Base-by-base conservation (phyloP, 768 basidiomycete species). In the Sporobolomyces pararoseus region DNA sequence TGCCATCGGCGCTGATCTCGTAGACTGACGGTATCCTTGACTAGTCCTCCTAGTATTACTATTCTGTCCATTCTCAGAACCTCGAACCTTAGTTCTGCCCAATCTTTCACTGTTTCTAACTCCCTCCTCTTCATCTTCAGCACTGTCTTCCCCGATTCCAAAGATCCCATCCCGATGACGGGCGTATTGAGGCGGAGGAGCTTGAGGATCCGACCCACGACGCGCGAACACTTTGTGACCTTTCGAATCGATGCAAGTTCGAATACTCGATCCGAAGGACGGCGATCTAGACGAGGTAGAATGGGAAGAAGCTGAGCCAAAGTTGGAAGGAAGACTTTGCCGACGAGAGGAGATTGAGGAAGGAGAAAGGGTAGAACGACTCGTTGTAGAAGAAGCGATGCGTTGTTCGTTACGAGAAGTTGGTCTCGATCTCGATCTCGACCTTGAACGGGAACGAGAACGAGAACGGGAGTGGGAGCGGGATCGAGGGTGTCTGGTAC, bases 81-180 rank as follows among this genome's bases (percentile, higher is more conserved):
- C n/a, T n/a, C n/a, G n/a, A n/a, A n/a, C n/a, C n/a, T n/a, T n/a
- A n/a, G n/a, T n/a, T n/a, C n/a, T n/a, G n/a, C n/a, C 10, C 39
- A 42, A 17, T 42, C 17, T 42, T 42, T 42, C 10, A 42, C 39
- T 42, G 9, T 42, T 42, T 17, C 17, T 17, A 42, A 9, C 39
- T 42, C 39, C 39, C 35, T 61, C 59, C 31, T 35, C 59, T 23
- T 50, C 17, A 17, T 42, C 59, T n/a, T 32, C 42, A 12, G 2
- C 46, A 32, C 59, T 61, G 7, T 61, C 59, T 16, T 61, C 59
- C 21, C 59, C 59, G 25, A 61, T 25, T 42, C 59, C 59, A 34
- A 61, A 61, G 44, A 61, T 35, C 7, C 46, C 44, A 21, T 13
- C 21, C 23, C 59, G 46, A 29, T n/a, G 44, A 23, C 29, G 29